Evolutionary conservation across 495 filamentous ascomycete genomes (phyloP), one percentile per base, ranked within the genome.

Genomic region (Chaetomium cochliodes): DNA sequence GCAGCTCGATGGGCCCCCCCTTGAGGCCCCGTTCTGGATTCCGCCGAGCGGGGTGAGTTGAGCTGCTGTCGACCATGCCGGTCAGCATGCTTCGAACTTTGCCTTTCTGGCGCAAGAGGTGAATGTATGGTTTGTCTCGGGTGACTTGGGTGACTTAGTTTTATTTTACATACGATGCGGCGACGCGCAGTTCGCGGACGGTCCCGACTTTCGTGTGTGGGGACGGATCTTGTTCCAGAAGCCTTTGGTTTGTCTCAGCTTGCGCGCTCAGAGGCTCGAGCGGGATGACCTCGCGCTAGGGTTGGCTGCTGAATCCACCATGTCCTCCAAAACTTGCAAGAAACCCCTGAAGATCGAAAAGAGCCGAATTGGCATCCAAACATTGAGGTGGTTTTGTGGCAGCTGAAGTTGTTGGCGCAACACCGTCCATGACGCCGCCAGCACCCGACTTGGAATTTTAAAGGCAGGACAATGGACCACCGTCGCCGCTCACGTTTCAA

Each of bases 181-280:
- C 33, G 33, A 7, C 33, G 33, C 33, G 33, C 8, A 11, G 33
- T 37, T 37, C 33, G 33, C 33, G 33, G 33, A 37, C 33, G 11
- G 8, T 37, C 8, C 33, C 5, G 33, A 6, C 5, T 37, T 37
- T 37, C 33, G 33, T 37, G 33, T 37, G 33, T 12, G 33, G 33
- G 8, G 33, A 37, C 33, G 33, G 8, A 9, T 8, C 33, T 8
- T 3, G 3, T 37, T 37, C 33, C 33, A 30, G 28, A 6, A 30
- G 33, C n/a, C n/a, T n/a, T n/a, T n/a, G n/a, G 33, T 11, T 25
- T 42, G 55, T 58, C 55, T 58, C 55, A 22, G 55, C n/a, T 44
- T 18, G 55, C 55, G 20, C 20, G 22, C 37, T 37, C 42, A 37
- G 33, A 37, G 54, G 5, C n/a, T 41, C 20, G 5, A n/a, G n/a